Evolutionary conservation across 1,284 basidiomycete species (phyloP).

Genomic region (Neonothopanus nambi): DNA sequence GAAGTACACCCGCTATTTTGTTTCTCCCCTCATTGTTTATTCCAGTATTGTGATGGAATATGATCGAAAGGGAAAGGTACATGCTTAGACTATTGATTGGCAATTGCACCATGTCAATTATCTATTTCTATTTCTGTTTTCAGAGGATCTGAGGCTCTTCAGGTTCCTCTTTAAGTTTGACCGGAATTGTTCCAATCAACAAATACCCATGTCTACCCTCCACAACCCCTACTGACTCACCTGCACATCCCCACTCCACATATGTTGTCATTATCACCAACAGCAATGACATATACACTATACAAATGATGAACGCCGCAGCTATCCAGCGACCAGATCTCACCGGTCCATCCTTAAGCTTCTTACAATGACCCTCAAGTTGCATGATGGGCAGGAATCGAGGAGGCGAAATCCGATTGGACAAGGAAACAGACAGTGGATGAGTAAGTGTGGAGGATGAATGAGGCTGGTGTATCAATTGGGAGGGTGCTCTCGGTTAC

Average conservation of each 20-base stretch:
- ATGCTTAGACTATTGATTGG: conserved; percentile 3
- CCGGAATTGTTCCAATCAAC: conserved; percentile 72
- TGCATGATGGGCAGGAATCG: conserved; percentile 56
- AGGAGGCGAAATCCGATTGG: conserved; percentile 61
- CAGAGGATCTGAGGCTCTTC: conserved; percentile 64
- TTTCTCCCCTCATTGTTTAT: too few species aligned
- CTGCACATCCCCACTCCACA: conserved; percentile 41
- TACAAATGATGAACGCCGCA: conserved; percentile 63
- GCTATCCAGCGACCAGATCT: conserved; percentile 60
- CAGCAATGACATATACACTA: conserved; percentile 66
- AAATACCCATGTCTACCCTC: conserved; percentile 69
- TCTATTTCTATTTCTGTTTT: neutral
- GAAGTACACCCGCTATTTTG: too few species aligned
- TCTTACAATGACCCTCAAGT: conserved; percentile 67
- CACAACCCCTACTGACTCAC: conserved; percentile 39
- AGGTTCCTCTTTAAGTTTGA: conserved; percentile 67
- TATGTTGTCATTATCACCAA: conserved; percentile 73
- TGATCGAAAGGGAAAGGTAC: conserved; percentile 64
- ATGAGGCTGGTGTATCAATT: conserved; percentile 54
- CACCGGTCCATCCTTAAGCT: conserved; percentile 51
- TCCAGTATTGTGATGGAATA: conserved; percentile 76
- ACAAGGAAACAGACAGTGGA: conserved; percentile 44
- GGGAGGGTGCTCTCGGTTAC: conserved; percentile 63
- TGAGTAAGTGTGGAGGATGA: conserved; percentile 44
- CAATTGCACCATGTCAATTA: neutral